These are phyloP conservation scores for Penicillium taxi DNA, from an alignment of 495 filamentous ascomycete genomes.

Conservation along the genomic window DNA sequence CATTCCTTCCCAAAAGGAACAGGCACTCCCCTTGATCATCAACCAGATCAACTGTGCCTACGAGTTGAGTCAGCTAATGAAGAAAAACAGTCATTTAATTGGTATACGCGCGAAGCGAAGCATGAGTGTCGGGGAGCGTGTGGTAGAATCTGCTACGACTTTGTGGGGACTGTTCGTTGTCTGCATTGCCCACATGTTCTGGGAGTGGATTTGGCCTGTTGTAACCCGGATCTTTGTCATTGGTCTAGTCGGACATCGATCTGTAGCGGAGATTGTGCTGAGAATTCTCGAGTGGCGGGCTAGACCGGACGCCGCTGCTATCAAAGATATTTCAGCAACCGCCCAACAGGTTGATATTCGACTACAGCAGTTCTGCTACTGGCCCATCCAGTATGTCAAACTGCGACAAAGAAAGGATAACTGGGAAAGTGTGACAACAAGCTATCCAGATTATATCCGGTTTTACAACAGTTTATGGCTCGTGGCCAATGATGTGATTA, in stretches of 20 bases:
- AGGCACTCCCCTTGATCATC: conserved; percentile 69
- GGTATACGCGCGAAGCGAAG: conserved; percentile 71
- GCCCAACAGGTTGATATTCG: conserved; percentile 99
- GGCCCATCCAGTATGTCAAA: conserved; percentile 93
- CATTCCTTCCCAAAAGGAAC: conserved; percentile 71
- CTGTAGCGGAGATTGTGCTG: conserved; percentile 72
- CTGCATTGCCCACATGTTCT: conserved; percentile 61
- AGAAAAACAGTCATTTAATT: conserved; percentile 78
- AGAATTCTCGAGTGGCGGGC: conserved; percentile 81
- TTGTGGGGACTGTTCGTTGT: conserved; percentile 67
- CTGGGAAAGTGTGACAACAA: conserved; percentile 92
- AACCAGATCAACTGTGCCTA: conserved; percentile 95
- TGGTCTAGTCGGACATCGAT: conserved; percentile 70
- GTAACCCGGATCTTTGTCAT: conserved; percentile 65
- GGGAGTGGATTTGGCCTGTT: conserved; percentile 70
- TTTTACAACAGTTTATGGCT: conserved; percentile 99
- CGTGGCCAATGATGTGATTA: conserved; percentile 97
- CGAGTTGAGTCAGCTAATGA: conserved; percentile 74
- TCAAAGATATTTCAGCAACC: conserved; percentile 94
- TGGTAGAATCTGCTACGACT: conserved; percentile 87
- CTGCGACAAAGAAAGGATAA: conserved; percentile 79
- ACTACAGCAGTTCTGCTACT: conserved; percentile 97
- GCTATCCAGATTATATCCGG: conserved; percentile 95
- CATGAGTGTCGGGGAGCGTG: conserved; percentile 87
- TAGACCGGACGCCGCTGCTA: conserved; percentile 67